Base-by-base conservation (phyloP, 139 green algal genomes). In the Raphidocelis subcapitata region DNA sequence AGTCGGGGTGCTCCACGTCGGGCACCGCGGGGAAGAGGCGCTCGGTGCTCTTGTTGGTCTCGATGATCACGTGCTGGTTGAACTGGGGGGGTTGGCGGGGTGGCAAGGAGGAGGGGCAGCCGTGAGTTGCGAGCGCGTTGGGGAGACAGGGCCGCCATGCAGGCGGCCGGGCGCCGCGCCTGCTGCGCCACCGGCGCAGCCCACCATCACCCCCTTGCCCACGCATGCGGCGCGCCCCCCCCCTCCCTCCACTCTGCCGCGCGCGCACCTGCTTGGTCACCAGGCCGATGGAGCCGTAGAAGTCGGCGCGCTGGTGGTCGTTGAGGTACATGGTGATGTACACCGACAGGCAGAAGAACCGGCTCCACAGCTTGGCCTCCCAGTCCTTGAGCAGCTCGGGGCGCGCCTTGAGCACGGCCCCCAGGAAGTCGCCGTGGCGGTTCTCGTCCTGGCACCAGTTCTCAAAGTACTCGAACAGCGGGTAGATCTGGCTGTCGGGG, bases 241-340 rank as follows among this genome's bases (percentile, higher is more conserved):
- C 12, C 41, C 8, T 49, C 41, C 41, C 41, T 49, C 41, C 41
- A 49, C 41, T 12, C 41, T 8, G 8, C 41, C 52, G 15, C 12
- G 5, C 52, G 23, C 92, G 2, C 33, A 67, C 62, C 62, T 52
- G 62, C 18, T 61, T 77, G 46, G 93, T 97, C 78, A 95, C 85
- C 56, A 98, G 75, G 84, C 94, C 94, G 16, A 98, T 67, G 28
- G 88, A 82, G 75, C 95, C 87, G 83, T 98, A 98, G 85, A 98
- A 98, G 28, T 77, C 71, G 46, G 81, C 80, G 62, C 94, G 85
- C 76, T 91, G 77, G 85, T 97, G 91, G 84, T 99, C 95, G 85
- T 99, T 99, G 35, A 99, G 88, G 84, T 99, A 99, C 95, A 99
- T 99, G 75, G 95, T 99, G 63, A 98, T 87, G 87, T 99, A 99